Evolutionary conservation across 2,329 filamentous ascomycete species (phyloP), one percentile per base, ranked within the genome.

Genomic region (Aspergillus tamarii): DNA sequence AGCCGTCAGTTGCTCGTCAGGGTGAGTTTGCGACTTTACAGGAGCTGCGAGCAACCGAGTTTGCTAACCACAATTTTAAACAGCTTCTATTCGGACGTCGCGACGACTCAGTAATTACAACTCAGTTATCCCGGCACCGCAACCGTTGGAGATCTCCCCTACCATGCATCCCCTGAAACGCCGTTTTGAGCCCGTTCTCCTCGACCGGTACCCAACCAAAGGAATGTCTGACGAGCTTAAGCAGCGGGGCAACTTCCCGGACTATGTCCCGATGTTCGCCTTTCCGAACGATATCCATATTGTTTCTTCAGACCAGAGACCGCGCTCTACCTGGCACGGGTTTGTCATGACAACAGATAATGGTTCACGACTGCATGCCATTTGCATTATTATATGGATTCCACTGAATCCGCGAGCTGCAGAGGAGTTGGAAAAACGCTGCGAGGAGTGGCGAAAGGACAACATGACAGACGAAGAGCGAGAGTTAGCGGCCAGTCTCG

Each of bases 401-500:
- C 93, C 95, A 0, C 80, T 99, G 60, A 92, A 92, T 66, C 84
- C 89, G 12, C 88, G 90, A 63, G 89, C 94, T 7, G 94, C 95
- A 1, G 92, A 94, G 60, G 91, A 94, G 65, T 81, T 89, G 41
- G 88, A 84, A 65, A 81, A 82, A 69, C 88, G 90, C 66, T 98
- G 93, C 68, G 94, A 97, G 76, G 88, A 91, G 75, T 95, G 88
- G 95, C 89, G 89, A 77, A 93, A 92, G 73, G 85, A 88, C 69
- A 96, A 99, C 80, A 99, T 99, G 95, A 96, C 92, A n/a, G 91
- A 93, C 67, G 95, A 98, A 80, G 95, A 99, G 80, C 87, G 95
- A 67, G 95, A 99, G 76, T 80, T 99, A 72, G 95, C 95, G 3
- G 92, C 92, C 61, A 98, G 94, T 76, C 81, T 99, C 57, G 95